These are phyloP conservation scores for Echinosophora koreensis DNA, from an alignment of 306 rosid species.

Conservation along the genomic window DNA sequence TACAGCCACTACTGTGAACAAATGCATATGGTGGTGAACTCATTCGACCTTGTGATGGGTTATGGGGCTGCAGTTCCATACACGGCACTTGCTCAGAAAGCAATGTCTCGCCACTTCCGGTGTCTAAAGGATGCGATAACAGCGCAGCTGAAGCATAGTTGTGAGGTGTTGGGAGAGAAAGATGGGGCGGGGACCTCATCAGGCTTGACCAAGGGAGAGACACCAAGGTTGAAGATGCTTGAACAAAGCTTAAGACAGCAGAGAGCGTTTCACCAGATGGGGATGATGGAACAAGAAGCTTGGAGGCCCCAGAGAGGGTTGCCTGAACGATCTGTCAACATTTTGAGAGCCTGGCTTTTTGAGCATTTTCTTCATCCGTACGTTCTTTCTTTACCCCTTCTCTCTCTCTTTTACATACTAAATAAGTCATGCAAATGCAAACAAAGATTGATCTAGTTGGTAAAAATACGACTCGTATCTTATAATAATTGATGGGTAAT, in stretches of 20 bases:
- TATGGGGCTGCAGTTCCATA: conserved; percentile 93
- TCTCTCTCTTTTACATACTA: conserved; percentile 23
- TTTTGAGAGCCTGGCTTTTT: conserved; percentile 98
- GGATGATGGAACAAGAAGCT: conserved; percentile 99
- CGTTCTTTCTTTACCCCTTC: conserved; percentile 45
- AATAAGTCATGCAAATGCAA: neutral
- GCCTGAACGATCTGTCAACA: conserved; percentile 98
- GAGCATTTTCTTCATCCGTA: conserved; percentile 99
- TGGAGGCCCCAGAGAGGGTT: conserved; percentile 99
- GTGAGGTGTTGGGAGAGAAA: conserved; percentile 86
- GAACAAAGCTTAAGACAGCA: conserved; percentile 94
- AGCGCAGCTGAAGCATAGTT: conserved; percentile 75
- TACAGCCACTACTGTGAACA: conserved; percentile 94
- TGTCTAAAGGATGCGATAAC: conserved; percentile 86
- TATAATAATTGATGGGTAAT: no score
- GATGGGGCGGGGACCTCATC: conserved; percentile 75
- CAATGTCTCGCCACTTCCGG: conserved; percentile 95
- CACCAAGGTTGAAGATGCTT: conserved; percentile 84
- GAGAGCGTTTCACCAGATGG: conserved; percentile 93
- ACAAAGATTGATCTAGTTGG: no score
- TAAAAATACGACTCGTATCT: no score
- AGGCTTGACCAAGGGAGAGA: conserved; percentile 94
- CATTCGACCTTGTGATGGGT: conserved; percentile 93
- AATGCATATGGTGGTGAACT: conserved; percentile 96
- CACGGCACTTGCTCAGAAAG: conserved; percentile 90